Evolutionary conservation across 768 basidiomycete species (phyloP), one percentile per base, ranked within the genome.

Genomic region (Panaeolus papilionaceus): DNA sequence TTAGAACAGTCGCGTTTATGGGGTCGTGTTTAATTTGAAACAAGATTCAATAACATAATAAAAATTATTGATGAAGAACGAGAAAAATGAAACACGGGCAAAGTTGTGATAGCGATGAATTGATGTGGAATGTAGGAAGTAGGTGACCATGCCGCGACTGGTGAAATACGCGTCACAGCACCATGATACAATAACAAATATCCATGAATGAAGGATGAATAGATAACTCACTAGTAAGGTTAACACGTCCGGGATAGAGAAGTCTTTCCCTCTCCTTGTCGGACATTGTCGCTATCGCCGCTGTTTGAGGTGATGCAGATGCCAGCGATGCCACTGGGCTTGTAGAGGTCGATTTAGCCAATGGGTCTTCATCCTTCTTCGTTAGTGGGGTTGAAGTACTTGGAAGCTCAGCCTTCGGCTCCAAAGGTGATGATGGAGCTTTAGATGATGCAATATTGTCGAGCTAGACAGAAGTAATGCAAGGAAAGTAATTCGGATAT

Each of bases 201-300:
- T 58, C 14, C 14, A 33, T 37, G 54, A 58, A 33, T 33, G 54
- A 2, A 23, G n/a, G 42, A 58, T 58, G 45, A 23, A 20, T 40
- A 51, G 54, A 71, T 38, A 33, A 85, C 91, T 77, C 73, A 94
- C 94, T 96, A 4, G 94, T 94, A 23, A 97, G 82, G 67, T 94
- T 83, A 33, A 96, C 92, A 40, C 95, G 84, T 4, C 89, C 89
- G 7, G 94, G 94, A 75, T 98, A 98, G 23, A 96, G 76, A 38
- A 86, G 72, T 73, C 83, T 92, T 79, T 93, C 92, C 68, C 90
- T 84, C 66, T 92, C 91, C 75, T 84, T 92, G 66, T 92, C 91
- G 9, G 76, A 73, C 47, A 75, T 33, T 0, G 63, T 62, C 0
- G 49, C 70, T 38, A 69, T 54, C 26, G 58, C 69, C 3, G 70